These are phyloP conservation scores for Exophiala lecanii-corni DNA, from an alignment of 2,329 filamentous ascomycete species.

Conservation along the genomic window DNA sequence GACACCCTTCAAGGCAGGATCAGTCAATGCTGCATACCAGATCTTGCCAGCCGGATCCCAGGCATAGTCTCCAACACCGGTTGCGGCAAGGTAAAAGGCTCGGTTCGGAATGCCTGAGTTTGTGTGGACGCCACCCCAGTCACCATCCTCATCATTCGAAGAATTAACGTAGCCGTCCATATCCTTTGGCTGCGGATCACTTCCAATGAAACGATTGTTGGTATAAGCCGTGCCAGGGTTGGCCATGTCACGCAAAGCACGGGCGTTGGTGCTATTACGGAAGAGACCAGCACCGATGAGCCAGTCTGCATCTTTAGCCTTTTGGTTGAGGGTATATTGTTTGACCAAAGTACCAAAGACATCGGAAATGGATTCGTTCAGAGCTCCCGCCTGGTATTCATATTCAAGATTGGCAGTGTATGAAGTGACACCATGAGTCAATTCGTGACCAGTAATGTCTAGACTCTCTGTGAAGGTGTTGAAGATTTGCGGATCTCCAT, in stretches of 20 bases:
- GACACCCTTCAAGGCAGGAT: not conserved
- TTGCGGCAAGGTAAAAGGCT: conserved; percentile 50
- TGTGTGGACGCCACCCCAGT: conserved; percentile 53
- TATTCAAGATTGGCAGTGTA: conserved; percentile 50
- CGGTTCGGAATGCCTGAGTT: conserved; percentile 56
- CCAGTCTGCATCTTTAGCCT: conserved; percentile 2
- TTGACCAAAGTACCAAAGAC: conserved; percentile 3
- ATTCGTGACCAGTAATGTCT: conserved; percentile 56
- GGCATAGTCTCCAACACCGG: conserved; percentile 47
- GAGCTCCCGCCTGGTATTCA: conserved; percentile 48
- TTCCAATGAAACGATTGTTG: not conserved
- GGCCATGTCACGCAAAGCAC: not conserved
- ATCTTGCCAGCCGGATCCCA: conserved; percentile 36
- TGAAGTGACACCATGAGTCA: conserved; percentile 54
- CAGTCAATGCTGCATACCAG: conserved; percentile 7
- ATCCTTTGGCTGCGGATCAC: not conserved
- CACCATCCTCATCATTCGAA: conserved; percentile 30
- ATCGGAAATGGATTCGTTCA: conserved; percentile 47
- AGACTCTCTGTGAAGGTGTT: conserved; percentile 50
- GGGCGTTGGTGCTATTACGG: not conserved
- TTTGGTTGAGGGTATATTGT: not conserved
- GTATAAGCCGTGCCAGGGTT: conserved; percentile 3
- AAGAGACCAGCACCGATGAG: conserved; percentile 1
- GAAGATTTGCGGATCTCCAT: conserved; percentile 44
- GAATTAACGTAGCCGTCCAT: not conserved